Evolutionary conservation across 192 early-diverging fungal species (phyloP), one percentile per base, ranked within the genome.

Genomic region (Coemansia sp.): DNA sequence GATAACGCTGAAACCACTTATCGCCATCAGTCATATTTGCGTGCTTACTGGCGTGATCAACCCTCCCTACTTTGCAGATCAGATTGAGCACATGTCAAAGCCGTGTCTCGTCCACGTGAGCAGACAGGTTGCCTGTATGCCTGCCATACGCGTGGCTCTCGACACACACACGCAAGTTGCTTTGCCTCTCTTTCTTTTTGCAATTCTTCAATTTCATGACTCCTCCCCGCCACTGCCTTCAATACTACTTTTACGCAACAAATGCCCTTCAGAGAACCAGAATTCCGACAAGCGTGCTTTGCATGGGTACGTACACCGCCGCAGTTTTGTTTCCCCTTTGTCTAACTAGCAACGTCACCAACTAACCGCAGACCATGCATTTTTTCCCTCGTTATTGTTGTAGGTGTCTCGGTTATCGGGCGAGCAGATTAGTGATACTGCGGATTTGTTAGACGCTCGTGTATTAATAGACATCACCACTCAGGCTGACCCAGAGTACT

Each of bases 401-500:
- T 82, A 78, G 81, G 42, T 84, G 40, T 70, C 76, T 18, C 20
- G 40, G 34, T 42, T 84, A 8, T 70, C 73, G 3, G 65, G 65
- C 31, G 76, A 84, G 40, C 20, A 41, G 0, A 24, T 84, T 9
- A n/a, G 18, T 6, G 61, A 36, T 15, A 66, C 70, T 20, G 71
- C 57, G 16, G 71, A 76, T 70, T 57, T 84, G 49, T 76, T 76
- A 11, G 81, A 84, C 46, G 81, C 67, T 46, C 70, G 70, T 6
- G 68, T 78, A 57, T 62, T 84, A 22, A 73, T 84, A 40, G 70
- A 76, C 44, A 20, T 78, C 5, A 77, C 75, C 8, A 84, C 74
- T 1, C 59, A 67, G 31, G 66, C 81, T 2, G 81, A 84, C 73
- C 81, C 81, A 3, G 81, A 84, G 5, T 78, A 78, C 65, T 84